Evolutionary conservation across 306 rosid species (phyloP), one percentile per base, ranked within the genome.

Genomic region (Begonia peltatifolia): DNA sequence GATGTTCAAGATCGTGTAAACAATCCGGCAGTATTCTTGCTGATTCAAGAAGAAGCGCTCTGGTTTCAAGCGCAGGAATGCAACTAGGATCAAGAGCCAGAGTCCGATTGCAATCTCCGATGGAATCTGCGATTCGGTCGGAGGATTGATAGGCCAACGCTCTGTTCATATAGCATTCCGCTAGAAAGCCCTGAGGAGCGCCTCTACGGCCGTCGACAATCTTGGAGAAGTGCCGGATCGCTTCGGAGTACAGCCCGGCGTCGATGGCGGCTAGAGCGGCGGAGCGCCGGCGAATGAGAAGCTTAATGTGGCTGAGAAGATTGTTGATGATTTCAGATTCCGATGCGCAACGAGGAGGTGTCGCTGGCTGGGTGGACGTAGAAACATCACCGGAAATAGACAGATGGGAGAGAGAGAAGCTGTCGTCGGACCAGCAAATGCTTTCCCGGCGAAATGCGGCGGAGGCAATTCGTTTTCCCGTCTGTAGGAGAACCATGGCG

Each of bases 381-480:
- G 68, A 42, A 4, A 47, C 48, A 9, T 68, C 87, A n/a, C 68
- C 65, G 25, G 60, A 46, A 55, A 67, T 62, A 0, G 77, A 60
- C 30, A 71, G 64, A 41, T 50, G 63, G 3, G 92, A 68, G 4
- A 92, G 62, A 14, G 72, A 57, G 52, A 86, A 92, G 54, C 94
- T 83, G 51, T 92, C 99, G 2, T 92, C 94, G 0, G 99, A 81
- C 84, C 83, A 82, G 68, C 84, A 79, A 2, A 84, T 70, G 65
- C 99, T 83, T 54, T 92, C 87, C 3, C 93, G 96, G 52, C 99
- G 87, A 58, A 86, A 87, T 9, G 99, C 94, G 1, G 92, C 99
- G 1, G 71, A 63, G 30, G 99, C 99, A 1, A 92, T 83, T 9
- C 99, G 92, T 57, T 92, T 92, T 0, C 94, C 88, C 1, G 93